Evolutionary conservation across 1,139 yeast genomes (phyloP), one percentile per base, ranked within the genome.

Genomic region (Pichia sp.): DNA sequence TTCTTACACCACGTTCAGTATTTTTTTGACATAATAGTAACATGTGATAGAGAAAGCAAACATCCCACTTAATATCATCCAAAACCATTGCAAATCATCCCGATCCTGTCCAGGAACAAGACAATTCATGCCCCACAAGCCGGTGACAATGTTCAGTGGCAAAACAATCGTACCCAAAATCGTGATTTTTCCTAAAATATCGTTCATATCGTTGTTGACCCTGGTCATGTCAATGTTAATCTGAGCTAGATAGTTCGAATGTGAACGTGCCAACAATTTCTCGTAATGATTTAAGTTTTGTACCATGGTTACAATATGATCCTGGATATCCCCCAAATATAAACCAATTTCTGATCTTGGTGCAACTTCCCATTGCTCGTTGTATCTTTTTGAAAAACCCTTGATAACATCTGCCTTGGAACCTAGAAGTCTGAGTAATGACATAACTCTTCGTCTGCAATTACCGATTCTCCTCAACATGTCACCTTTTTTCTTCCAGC

Each of bases 61-160:
- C 82, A 79, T 77, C 23, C 74, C 70, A 0, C 64, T 57, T 8
- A 75, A 64, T 34, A 79, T 79, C 29, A 76, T 66, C 65, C 82
- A 87, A 70, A 93, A 93, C 99, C 99, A 93, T 5, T 75, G 70
- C 62, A 92, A 73, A 1, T 89, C 85, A 13, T 80, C 84, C 15
- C 65, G 62, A 32, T 80, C 85, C 67, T 92, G 98, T 0, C 99
- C 99, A 0, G 99, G 99, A 41, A 93, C 98, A 10, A 88, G 63
- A 61, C 95, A 96, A 73, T 93, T 93, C 99, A 93, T 93, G 58
- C 99, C 99, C 98, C 98, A 93, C 53, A 93, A 75, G 32, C 99
- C 99, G 0, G 99, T 93, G 29, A 93, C 85, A 55, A 93, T 89
- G 68, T 93, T 93, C 78, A 93, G 81, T 3, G 99, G 99, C 58